A percentile compares a stretch with the other conserved stretches of the same genome.
Evolutionary conservation across 345 rosid genomes (phyloP).

Genomic region (Citrus glauca): DNA sequence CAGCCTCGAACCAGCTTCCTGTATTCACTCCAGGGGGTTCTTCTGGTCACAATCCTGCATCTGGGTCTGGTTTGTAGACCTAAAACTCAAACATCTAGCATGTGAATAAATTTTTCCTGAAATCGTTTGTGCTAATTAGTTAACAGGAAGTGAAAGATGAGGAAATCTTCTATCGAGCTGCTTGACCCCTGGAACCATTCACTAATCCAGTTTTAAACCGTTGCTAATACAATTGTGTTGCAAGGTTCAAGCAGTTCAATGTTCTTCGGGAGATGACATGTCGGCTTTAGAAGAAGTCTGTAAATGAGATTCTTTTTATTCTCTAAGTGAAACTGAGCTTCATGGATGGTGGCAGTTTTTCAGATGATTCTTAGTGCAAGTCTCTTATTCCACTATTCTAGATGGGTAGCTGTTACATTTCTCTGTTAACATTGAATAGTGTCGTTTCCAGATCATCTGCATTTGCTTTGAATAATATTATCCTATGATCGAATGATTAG

Average conservation of each 20-base stretch:
- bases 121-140: neutral
- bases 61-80: constrained; percentile 43
- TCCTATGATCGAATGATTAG: neutral
- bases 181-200: constrained; percentile 25
- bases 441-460: neutral
- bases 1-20: constrained; percentile 86
- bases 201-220: neutral
- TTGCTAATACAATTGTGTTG: constrained; percentile 16
- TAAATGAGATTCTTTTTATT: constrained; percentile 6
- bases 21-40: constrained; percentile 73
- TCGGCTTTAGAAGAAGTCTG: constrained; percentile 10
- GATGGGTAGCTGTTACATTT: neutral
- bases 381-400: neutral
- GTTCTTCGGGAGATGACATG: constrained; percentile 5
- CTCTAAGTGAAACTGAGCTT: neutral
- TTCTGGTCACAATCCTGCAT: constrained; percentile 30
- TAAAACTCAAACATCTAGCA: neutral
- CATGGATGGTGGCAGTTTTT: neutral
- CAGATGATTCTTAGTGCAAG: neutral
- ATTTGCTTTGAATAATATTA: neutral
- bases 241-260: constrained; percentile 30
- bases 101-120: neutral
- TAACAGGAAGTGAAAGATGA: constrained; percentile 3
- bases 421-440: neutral
- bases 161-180: constrained; percentile 18